A percentile compares a stretch with the other conserved stretches of the same genome.
Evolutionary conservation across 2,329 filamentous ascomycete genomes (phyloP).

Genomic region (Ceratocystis harringtonii): DNA sequence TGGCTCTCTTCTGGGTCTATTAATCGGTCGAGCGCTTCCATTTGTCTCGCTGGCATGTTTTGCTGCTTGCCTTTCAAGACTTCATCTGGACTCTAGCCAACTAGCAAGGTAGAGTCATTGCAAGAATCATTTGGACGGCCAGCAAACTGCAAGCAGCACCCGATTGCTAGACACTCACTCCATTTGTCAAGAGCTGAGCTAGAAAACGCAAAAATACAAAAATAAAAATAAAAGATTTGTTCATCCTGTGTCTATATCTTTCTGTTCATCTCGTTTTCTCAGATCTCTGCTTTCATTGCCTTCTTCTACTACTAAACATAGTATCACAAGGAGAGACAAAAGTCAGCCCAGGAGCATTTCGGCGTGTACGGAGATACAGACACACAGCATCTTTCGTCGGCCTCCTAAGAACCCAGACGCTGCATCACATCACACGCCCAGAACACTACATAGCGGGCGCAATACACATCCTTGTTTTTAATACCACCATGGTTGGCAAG

Average conservation of each 20-base stretch:
- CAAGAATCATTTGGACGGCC: background rate
- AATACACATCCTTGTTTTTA: background rate
- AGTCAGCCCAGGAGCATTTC: too few relatives aligned
- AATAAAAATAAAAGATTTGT: background rate
- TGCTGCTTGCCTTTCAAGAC: background rate
- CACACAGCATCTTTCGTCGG: too few relatives aligned
- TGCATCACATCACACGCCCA: background rate
- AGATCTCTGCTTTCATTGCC: background rate
- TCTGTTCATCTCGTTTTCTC: background rate
- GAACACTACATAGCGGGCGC: background rate
- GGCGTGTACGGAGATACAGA: too few relatives aligned
- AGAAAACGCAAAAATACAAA: background rate
- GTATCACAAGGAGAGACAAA: background rate
- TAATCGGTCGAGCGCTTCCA: background rate
- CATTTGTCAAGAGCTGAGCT: background rate
- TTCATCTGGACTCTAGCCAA: background rate
- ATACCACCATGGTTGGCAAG: constrained; percentile 33
- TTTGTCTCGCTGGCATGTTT: background rate
- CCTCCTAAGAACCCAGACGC: background rate
- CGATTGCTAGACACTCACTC: background rate
- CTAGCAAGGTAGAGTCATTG: background rate
- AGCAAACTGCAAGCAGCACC: background rate
- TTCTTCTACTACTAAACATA: background rate
- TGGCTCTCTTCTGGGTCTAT: background rate
- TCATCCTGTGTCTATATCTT: background rate